Evolutionary conservation across 192 early-diverging fungal species (phyloP), one percentile per base, ranked within the genome.

Genomic region (Umbelopsis sp.): DNA sequence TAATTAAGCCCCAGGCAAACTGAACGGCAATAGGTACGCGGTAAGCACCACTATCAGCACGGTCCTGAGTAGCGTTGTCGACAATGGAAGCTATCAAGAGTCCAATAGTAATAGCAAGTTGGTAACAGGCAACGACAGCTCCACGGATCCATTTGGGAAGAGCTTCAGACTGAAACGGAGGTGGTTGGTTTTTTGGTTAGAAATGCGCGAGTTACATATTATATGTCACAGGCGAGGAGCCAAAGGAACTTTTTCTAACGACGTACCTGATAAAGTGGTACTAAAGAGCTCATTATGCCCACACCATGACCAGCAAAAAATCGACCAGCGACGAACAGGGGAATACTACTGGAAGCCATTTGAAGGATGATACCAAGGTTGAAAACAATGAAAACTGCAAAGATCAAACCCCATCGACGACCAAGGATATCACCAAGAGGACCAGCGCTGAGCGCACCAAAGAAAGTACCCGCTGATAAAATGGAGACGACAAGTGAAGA

Each of bases 1-100:
- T 80, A 20, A 94, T 81, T 16, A 87, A n/a, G 36, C 89, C 94
- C 10, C 94, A 93, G 14, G 91, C 84, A 20, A 88, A 75, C 79
- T 98, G 96, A 31, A 97, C 75, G 25, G 87, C 88, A 32, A 97
- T 82, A 11, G 95, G 92, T 24, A 94, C 76, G 43, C 94, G 85
- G 68, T 74, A 84, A 14, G 78, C 34, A 14, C 49, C 68, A 44
- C 69, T 79, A 50, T 73, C 81, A 12, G 14, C 14, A 10, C 62
- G 66, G 29, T 44, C n/a, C 22, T 67, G 66, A 8, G 66, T 67
- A 31, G 66, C 25, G 45, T 67, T 67, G 25, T 67, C 32, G 66
- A 67, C 66, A 67, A 67, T 67, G 17, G 66, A 67, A 31, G 66
- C 66, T 45, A 67, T 67, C 41, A 67, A 21, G 1, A 67, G 45